Conservation (phyloP, 2,329 filamentous ascomycete species). For the Paecilomyces formosus region DNA sequence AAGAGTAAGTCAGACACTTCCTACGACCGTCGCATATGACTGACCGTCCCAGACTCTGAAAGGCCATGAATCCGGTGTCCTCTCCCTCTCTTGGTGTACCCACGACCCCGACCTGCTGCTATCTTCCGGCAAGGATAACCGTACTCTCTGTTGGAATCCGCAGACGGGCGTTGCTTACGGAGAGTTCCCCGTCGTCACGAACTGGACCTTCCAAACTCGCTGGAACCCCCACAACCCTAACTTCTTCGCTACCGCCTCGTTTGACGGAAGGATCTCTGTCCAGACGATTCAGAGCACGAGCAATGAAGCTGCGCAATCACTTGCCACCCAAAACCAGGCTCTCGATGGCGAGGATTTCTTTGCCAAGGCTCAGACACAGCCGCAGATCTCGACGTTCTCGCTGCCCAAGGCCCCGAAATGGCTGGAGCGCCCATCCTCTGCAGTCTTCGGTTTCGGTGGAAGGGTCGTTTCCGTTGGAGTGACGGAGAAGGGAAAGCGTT, state of each 20-base stretch:
- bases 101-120: constrained; percentile 85
- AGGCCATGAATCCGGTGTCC: constrained; percentile 88
- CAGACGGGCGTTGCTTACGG: constrained; percentile 81
- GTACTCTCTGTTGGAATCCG: constrained; percentile 93
- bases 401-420: constrained; percentile 80
- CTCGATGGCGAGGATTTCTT: constrained; percentile 96
- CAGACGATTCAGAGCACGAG: constrained; percentile 95
- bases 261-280: constrained; percentile 90
- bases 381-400: constrained; percentile 83
- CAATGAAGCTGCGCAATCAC: constrained; percentile 56
- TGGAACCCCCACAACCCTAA: constrained; percentile 93
- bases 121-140: constrained; percentile 94
- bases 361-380: constrained; percentile 82
- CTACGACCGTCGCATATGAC: not conserved
- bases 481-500: constrained; percentile 54
- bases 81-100: constrained; percentile 91
- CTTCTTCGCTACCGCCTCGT: constrained; percentile 88
- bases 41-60: constrained; percentile 56
- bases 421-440: constrained; percentile 77
- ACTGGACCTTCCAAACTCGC: constrained; percentile 94
- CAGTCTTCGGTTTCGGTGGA: constrained; percentile 90
- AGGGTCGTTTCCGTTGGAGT: constrained; percentile 72
- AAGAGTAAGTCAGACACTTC: constrained; percentile 28
- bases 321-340: constrained; percentile 56
- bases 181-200: constrained; percentile 95